A percentile compares a stretch with the other conserved stretches of the same genome.
These are phyloP conservation scores for Termitomyces sp. DNA, from an alignment of 768 basidiomycete genomes.

Conservation along the genomic window DNA sequence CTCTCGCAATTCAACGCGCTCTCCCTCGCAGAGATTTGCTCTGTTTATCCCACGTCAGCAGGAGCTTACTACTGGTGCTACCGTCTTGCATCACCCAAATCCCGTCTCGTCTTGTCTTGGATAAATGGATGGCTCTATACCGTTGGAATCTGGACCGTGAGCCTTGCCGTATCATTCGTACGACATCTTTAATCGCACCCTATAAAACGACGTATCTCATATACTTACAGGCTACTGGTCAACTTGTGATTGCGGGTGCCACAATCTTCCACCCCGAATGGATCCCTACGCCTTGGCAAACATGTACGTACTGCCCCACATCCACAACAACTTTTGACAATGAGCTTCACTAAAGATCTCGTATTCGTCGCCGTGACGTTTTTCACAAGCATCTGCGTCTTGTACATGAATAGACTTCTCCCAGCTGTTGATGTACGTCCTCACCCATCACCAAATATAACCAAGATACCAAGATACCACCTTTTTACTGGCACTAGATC, in stretches of 20 bases:
- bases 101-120: constrained; percentile 53
- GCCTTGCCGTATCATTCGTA: constrained; percentile 65
- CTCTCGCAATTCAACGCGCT: constrained; percentile 45
- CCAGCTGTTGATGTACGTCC: constrained; percentile 43
- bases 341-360: constrained; percentile 32
- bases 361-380: constrained; percentile 53
- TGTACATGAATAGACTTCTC: constrained; percentile 52
- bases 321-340: background rate
- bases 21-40: constrained; percentile 56
- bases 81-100: constrained; percentile 49
- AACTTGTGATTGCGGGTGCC: constrained; percentile 55
- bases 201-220: no score
- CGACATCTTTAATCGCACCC: constrained; percentile 6
- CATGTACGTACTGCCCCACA: constrained; percentile 32
- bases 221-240: constrained; percentile 24
- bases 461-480: background rate
- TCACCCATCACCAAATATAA: background rate
- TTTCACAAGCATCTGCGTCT: constrained; percentile 44
- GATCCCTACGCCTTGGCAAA: constrained; percentile 57
- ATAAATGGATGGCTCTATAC: constrained; percentile 68
- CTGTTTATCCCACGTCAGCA: constrained; percentile 58
- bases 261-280: constrained; percentile 57
- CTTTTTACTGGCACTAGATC: constrained; percentile 27
- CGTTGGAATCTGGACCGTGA: constrained; percentile 67
- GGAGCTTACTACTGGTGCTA: constrained; percentile 69